Evolutionary conservation across 1,284 basidiomycete genomes (phyloP), one percentile per base, ranked within the genome.

Genomic region (Sporisorium graminicola): DNA sequence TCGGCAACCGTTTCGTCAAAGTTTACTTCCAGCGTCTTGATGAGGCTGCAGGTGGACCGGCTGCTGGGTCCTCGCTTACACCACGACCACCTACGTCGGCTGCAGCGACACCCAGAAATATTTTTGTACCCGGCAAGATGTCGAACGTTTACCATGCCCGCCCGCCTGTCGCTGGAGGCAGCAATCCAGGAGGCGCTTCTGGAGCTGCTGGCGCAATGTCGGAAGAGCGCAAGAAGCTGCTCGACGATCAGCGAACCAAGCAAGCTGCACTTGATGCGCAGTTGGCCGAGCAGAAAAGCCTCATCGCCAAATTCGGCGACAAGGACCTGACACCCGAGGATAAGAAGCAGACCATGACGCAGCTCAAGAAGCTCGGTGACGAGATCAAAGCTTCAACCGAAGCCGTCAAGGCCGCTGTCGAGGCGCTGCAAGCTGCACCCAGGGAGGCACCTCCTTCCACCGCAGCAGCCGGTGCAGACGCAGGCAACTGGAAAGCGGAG

Each of bases 1-100:
- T 98, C 83, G 91, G 91, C 18, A 95, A 95, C 80, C 90, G 95
- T 44, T 98, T 98, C 84, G 94, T 98, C 78, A 97, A 96, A 91
- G 77, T 85, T 22, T 85, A 82, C 68, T 85, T 85, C 75, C 83
- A 85, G 64, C 79, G 79, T 35, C 68, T 85, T 10, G 82, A 85
- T 14, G 79, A 82, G 16, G 90, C 90, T 72, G 88, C 88, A 18
- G 94, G 93, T 2, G 87, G 93, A 2, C 87, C 90, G 20, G 13
- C 58, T 10, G 90, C 90, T 71, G 94, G 93, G 1, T 87, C 90
- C 59, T 89, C 91, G 74, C 90, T 91, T 86, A 87, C 95, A 53
- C 93, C 92, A 35, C 92, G 92, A 5, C 90, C 10, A 22, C 65
- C 49, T 24, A 54, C 42, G 22, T 49, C 71, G 27, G 44, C 76